Evolutionary conservation across 805 yeast species (phyloP).

Genomic region (Hanseniaspora hatyaiensis): DNA sequence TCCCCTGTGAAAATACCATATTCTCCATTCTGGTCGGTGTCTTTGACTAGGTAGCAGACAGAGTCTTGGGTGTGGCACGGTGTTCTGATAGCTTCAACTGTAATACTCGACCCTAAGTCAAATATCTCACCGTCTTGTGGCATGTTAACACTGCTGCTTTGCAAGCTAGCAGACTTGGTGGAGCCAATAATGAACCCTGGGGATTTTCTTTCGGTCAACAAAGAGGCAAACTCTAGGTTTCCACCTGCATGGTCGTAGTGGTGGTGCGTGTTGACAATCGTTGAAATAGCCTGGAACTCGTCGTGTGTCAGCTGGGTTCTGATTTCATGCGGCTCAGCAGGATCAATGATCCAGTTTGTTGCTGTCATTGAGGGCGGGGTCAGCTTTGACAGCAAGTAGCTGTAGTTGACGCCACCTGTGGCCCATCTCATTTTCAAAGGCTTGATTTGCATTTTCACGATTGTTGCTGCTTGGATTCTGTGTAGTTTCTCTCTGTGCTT

Average conservation of each 20-base stretch:
- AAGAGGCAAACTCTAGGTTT: conserved; percentile 33
- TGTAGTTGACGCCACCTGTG: conserved; percentile 71
- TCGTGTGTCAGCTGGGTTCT: conserved; percentile 35
- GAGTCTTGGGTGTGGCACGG: conserved; percentile 98
- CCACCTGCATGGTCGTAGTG: conserved; percentile 95
- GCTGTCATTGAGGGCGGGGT: conserved; percentile 45
- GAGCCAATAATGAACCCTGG: conserved; percentile 66
- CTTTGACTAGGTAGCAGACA: conserved; percentile 65
- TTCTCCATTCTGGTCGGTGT: conserved; percentile 47
- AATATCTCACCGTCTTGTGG: conserved; percentile 55
- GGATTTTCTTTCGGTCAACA: conserved; percentile 33
- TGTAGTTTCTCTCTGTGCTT: not conserved
- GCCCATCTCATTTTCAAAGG: conserved; percentile 93
- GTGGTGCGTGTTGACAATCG: conserved; percentile 91
- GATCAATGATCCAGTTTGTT: conserved; percentile 77
- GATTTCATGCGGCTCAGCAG: conserved; percentile 75
- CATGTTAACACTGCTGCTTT: conserved; percentile 33
- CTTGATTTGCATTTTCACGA: conserved; percentile 64
- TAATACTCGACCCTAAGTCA: conserved; percentile 50
- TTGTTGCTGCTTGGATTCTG: not conserved
- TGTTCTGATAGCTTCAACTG: conserved; percentile 74
- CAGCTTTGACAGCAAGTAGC: conserved; percentile 50
- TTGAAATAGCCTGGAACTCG: conserved; percentile 41
- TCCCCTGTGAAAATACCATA: conserved; percentile 88
- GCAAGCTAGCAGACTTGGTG: conserved; percentile 36